Base-by-base conservation (phyloP, 1,284 basidiomycete genomes). In the Melampsora larici-populina region DNA sequence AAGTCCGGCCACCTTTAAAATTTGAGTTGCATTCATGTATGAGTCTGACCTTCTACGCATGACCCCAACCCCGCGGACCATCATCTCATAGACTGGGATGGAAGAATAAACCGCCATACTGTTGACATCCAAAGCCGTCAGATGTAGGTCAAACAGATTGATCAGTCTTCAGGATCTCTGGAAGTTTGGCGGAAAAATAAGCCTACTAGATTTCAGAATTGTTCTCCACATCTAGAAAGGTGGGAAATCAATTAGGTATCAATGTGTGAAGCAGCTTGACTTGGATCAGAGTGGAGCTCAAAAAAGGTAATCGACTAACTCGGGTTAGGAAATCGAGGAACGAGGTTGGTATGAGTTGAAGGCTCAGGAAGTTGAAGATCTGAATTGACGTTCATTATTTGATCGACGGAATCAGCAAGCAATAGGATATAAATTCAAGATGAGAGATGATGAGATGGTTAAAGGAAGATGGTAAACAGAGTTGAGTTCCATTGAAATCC, bases 1-100 rank as follows among this genome's bases (percentile, higher is more conserved):
- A 79, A 99, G 91, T 60, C 97, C 97, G 9, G 97, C 97, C 60
- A 99, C 95, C 85, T 99, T 99, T 82, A 99, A 89, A 80, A 99
- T 97, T 85, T 99, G 97, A 7, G 97, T 99, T 80, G 96, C 96
- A 86, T 99, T 99, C 81, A 88, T 83, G 85, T 89, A 98, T 81
- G 92, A 94, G 86, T 99, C 97, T 66, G 89, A 89, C 81, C 94
- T 89, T 82, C 97, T 87, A 78, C 96, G 90, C 97, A 99, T 99
- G 81, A 99, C 96, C 1, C 95, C 95, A 83, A 98, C 97, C 72
- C 95, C 95, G 82, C 97, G 89, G 80, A 98, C 92, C 80, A 84
- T 85, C 79, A 86, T 82, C 79, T 86, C 85, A 80, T 84, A 85
- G 58, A 86, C 85, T 43, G 85, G 84, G 0, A 85, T 83, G 49